Evolutionary conservation across 805 yeast genomes (phyloP).

Genomic region (Candida yuanshanica): DNA sequence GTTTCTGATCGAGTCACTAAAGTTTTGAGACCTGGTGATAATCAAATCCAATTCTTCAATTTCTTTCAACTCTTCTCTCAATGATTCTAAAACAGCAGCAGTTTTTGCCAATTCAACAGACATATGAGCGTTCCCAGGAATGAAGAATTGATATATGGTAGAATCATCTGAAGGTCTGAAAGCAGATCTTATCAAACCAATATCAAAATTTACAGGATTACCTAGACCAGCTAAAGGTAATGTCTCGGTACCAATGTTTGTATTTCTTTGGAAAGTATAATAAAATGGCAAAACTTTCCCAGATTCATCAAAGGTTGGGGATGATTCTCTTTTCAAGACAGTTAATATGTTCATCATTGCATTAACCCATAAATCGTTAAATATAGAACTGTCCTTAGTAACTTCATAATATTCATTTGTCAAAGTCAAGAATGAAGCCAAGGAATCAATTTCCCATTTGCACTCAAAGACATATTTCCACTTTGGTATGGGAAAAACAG

Average conservation of each 20-base stretch:
- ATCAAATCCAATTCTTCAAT: conserved; percentile 10
- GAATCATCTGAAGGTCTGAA: conserved; percentile 90
- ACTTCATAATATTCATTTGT: conserved; percentile 62
- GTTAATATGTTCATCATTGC: conserved; percentile 49
- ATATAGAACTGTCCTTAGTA: conserved; percentile 42
- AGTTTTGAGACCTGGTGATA: conserved; percentile 25
- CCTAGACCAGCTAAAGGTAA: conserved; percentile 75
- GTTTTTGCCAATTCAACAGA: conserved; percentile 51
- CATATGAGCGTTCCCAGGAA: conserved; percentile 82
- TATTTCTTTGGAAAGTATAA: conserved; percentile 68
- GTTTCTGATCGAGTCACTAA: conserved; percentile 37
- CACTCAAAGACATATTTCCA: conserved; percentile 79
- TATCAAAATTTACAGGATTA: conserved; percentile 68
- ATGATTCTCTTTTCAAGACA: conserved; percentile 54
- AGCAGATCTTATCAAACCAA: conserved; percentile 74
- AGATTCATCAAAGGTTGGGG: conserved; percentile 48
- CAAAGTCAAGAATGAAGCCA: conserved; percentile 75
- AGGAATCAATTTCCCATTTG: conserved; percentile 81
- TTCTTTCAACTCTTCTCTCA: conserved; percentile 15
- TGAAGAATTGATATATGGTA: conserved; percentile 68
- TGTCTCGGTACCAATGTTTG: conserved; percentile 77
- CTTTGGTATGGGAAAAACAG: conserved; percentile 64
- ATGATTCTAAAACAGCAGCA: conserved; percentile 23
- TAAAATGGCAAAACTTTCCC: conserved; percentile 38
- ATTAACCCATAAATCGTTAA: conserved; percentile 46